Evolutionary conservation across 2,329 filamentous ascomycete species (phyloP).

Genomic region (Domatiomyces catenatus): DNA sequence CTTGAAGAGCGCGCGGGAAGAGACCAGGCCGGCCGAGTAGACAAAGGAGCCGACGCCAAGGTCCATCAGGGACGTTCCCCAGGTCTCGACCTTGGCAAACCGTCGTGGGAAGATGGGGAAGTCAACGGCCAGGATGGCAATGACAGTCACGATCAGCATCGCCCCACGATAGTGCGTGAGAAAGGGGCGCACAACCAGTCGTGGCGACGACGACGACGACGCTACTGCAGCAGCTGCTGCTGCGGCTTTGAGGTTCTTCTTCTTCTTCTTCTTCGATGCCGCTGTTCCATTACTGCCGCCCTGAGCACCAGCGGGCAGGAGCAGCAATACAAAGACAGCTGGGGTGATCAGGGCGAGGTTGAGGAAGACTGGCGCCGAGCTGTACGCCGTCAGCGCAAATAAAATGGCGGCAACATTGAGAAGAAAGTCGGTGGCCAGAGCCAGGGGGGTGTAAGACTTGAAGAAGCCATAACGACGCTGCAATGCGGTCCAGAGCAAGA

Average conservation of each 20-base stretch:
- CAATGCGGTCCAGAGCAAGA: constrained; percentile 75
- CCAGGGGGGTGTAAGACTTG: constrained; percentile 52
- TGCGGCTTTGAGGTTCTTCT: constrained; percentile 2
- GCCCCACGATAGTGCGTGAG: constrained; percentile 78
- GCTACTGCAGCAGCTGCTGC: neutral
- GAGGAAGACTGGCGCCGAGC: constrained; percentile 56
- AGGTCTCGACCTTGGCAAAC: constrained; percentile 97
- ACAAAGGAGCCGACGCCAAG: constrained; percentile 95
- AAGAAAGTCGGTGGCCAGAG: constrained; percentile 64
- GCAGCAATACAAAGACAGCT: constrained; percentile 40
- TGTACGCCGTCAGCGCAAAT: constrained; percentile 74
- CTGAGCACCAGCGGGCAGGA: constrained; percentile 3
- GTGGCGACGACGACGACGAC: neutral
- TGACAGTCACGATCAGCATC: constrained; percentile 81
- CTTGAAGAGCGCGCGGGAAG: constrained; percentile 49
- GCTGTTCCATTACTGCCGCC: constrained; percentile 12
- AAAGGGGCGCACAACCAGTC: constrained; percentile 66
- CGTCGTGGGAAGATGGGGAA: constrained; percentile 84
- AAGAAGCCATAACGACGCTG: constrained; percentile 78
- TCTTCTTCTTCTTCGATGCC: constrained; percentile 1
- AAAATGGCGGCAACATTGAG: constrained; percentile 72
- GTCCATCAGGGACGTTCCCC: constrained; percentile 98
- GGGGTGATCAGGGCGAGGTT: constrained; percentile 60
- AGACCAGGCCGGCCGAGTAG: constrained; percentile 84
- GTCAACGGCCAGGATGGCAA: constrained; percentile 92